Conservation (phyloP, 805 yeast genomes). For the Wickerhamiella allomyrinae region DNA sequence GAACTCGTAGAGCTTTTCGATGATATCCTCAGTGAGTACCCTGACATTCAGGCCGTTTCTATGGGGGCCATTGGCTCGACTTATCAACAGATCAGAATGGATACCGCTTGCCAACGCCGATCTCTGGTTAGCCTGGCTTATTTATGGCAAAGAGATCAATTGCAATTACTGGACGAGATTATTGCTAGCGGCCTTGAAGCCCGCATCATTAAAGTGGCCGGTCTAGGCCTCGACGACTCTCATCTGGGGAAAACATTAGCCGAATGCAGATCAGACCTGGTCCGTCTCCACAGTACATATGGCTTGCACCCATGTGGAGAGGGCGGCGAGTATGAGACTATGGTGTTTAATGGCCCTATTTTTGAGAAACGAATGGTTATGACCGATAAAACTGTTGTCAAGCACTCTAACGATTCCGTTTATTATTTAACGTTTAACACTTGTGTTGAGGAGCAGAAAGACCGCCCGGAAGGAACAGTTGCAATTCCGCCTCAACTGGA, state of each 20-base stretch:
- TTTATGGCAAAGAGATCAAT: constrained; percentile 83
- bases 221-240: constrained; percentile 54
- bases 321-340: constrained; percentile 95
- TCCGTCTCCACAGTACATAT: constrained; percentile 40
- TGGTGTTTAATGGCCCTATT: constrained; percentile 82
- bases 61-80: constrained; percentile 93
- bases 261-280: constrained; percentile 45
- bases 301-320: constrained; percentile 95
- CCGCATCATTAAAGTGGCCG: constrained; percentile 81
- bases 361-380: constrained; percentile 42
- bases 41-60: constrained; percentile 71
- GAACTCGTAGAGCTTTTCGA: constrained; percentile 48
- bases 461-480: constrained; percentile 1
- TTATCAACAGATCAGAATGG: constrained; percentile 91
- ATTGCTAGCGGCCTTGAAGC: constrained; percentile 57
- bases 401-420: constrained; percentile 49
- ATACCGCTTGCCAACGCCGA: constrained; percentile 67
- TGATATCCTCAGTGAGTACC: constrained; percentile 37
- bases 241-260: constrained; percentile 59
- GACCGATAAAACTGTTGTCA: constrained; percentile 27
- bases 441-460: constrained; percentile 29
- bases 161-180: constrained; percentile 71
- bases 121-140: constrained; percentile 58
- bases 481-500: constrained; percentile 20
- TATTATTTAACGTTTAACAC: constrained; percentile 41